Percentiles rank a stretch among this genome's conserved stretches.
These are phyloP conservation scores for Sphenostylis stenocarpa DNA, from an alignment of 306 rosid genomes.

Conservation along the genomic window DNA sequence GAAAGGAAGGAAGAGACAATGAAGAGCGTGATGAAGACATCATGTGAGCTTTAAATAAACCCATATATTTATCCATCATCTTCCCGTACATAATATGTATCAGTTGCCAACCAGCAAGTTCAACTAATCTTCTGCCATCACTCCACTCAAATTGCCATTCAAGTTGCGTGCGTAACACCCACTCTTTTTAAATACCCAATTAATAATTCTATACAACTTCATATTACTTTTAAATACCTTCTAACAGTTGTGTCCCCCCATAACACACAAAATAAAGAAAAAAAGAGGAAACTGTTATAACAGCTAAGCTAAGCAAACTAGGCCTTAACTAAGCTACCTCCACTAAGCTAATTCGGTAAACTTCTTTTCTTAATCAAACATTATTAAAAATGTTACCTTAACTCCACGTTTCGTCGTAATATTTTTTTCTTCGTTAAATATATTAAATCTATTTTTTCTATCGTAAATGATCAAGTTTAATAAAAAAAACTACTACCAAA, in stretches of 20 bases:
- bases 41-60: conserved; percentile 34
- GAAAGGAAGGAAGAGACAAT: conserved; percentile 20
- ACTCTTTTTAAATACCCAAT: background rate
- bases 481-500: no score
- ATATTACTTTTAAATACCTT: background rate
- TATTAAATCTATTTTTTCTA: no score
- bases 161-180: background rate
- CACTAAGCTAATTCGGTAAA: background rate
- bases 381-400: no score
- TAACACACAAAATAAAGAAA: background rate
- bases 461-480: no score
- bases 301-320: background rate
- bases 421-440: no score
- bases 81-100: no score
- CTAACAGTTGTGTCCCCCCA: background rate
- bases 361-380: background rate
- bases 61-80: background rate
- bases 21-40: conserved; percentile 24
- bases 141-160: background rate
- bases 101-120: conserved; percentile 28
- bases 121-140: background rate
- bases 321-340: background rate
- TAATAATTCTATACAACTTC: background rate
- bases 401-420: no score
- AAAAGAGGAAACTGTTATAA: background rate